Evolutionary conservation across 2,329 filamentous ascomycete species (phyloP), one percentile per base, ranked within the genome.

Genomic region (Hypoxylon sp.): DNA sequence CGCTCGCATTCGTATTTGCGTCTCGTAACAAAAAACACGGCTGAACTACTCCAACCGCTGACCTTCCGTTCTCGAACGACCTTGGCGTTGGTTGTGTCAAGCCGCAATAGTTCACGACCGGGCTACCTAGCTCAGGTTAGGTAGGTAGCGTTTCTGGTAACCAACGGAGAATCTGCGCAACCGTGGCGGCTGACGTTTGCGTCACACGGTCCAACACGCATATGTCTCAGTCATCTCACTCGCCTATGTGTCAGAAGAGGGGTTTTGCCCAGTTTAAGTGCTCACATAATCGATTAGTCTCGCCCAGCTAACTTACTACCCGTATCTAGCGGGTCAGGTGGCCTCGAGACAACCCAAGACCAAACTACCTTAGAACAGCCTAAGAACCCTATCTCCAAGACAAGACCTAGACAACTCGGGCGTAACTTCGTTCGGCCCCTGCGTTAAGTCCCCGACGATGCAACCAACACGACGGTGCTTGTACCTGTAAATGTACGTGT

Each of bases 181-280:
- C 61, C 4, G 58, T 64, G 51, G 54, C 67, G 55, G 67, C 67
- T 70, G 63, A 70, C 67, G 56, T 64, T 57, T 66, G 63, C 67
- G 63, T 70, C 58, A 58, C 58, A 19, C 64, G 57, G 52, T 13
- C 31, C 58, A 54, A 33, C 51, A 50, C 58, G 42, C 62, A 63
- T 68, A 63, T 68, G 31, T 39, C 53, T 55, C 51, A 29, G 35
- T 29, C 37, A 22, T 22, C 19, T 22, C 19, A 19, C 37, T 29
- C 44, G 17, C 42, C 13, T 24, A 37, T 24, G 17, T 52, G 17
- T 19, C 39, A 42, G 31, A 39, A 48, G 31, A 19, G n/a, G 53
- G 50, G 50, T 10, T 56, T 50, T 44, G 24, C 42, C 42, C 22
- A n/a, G 44, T 46, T 66, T 54, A 66, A 67, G 67, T 68, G 51